phyloP scores from a whole-genome alignment of 83 land plant species.

The Diphasiastrum complanatum region DNA sequence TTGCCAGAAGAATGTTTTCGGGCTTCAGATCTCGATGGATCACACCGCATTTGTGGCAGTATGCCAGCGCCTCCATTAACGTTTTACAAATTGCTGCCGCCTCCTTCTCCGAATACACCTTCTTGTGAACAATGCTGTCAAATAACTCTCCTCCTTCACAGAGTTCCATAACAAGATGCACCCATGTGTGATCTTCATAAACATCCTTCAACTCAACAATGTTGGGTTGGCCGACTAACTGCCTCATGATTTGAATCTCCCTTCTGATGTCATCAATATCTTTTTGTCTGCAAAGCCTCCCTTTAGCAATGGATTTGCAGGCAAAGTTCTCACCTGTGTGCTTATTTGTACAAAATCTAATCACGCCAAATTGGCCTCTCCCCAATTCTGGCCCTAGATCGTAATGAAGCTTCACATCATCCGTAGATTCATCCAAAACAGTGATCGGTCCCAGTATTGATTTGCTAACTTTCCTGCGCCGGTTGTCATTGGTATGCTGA shows the following conservation, averaged over 20 bases:
- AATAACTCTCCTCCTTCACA: slow-evolving; percentile 40
- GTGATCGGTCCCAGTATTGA: no score
- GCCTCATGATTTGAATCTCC: slow-evolving; percentile 40
- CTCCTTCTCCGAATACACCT: slow-evolving; percentile 31
- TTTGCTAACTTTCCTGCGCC: no score
- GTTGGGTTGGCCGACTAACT: slow-evolving; percentile 24
- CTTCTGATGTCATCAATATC: slow-evolving; percentile 35
- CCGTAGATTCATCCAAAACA: slow-evolving; percentile 36
- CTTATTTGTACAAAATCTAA: slow-evolving; percentile 21
- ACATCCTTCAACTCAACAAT: slow-evolving; percentile 27
- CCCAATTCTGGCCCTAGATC: slow-evolving; percentile 39
- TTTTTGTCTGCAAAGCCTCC: slow-evolving; percentile 15
- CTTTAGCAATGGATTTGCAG: slow-evolving; percentile 42
- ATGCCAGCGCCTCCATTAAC: slow-evolving; percentile 36
- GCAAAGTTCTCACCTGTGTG: slow-evolving; percentile 28
- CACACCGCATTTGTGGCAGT: slow-evolving; percentile 46
- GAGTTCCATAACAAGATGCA: slow-evolving; percentile 53
- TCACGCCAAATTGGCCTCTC: slow-evolving; percentile 44
- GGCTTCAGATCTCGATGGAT: slow-evolving; percentile 71
- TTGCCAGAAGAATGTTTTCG: slow-evolving; percentile 49
- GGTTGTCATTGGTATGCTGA: no score
- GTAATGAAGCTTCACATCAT: slow-evolving; percentile 32
- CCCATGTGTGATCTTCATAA: slow-evolving; percentile 38
- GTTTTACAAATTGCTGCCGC: slow-evolving; percentile 27
- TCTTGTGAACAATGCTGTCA: slow-evolving; percentile 7